These are phyloP conservation scores for Lipomyces sp. DNA, from an alignment of 805 yeast genomes.

Conservation along the genomic window DNA sequence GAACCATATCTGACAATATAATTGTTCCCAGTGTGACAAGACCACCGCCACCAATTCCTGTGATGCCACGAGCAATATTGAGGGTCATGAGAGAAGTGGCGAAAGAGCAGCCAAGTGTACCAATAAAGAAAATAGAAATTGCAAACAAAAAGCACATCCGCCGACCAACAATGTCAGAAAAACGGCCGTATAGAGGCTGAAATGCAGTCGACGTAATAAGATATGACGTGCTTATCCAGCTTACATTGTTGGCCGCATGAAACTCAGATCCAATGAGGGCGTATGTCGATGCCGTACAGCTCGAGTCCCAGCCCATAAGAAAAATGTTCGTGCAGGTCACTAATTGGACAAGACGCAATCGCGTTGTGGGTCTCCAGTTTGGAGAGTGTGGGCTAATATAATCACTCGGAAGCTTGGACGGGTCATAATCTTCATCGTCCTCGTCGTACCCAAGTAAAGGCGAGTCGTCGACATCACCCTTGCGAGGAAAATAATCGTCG, in stretches of 20 bases:
- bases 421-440: constrained; percentile 2
- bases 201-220: constrained; percentile 62
- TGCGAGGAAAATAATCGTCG: constrained; percentile 9
- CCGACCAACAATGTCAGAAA: constrained; percentile 52
- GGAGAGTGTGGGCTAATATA: constrained; percentile 27
- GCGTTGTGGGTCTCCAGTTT: constrained; percentile 28
- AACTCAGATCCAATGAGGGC: constrained; percentile 49
- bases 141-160: constrained; percentile 39
- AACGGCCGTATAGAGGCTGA: constrained; percentile 63
- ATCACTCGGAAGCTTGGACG: constrained; percentile 20
- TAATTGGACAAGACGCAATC: constrained; percentile 30
- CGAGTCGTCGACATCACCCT: constrained; percentile 8
- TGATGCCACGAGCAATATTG: constrained; percentile 52
- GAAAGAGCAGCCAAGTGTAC: constrained; percentile 30
- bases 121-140: constrained; percentile 23
- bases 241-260: constrained; percentile 46
- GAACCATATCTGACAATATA: constrained; percentile 70
- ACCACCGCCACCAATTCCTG: constrained; percentile 94
- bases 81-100: constrained; percentile 28
- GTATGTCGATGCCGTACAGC: constrained; percentile 50
- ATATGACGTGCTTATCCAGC: constrained; percentile 69
- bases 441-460: constrained; percentile 13
- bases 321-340: constrained; percentile 41
- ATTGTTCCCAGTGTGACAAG: constrained; percentile 72
- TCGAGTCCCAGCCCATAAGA: constrained; percentile 48